Conservation (phyloP, 2,329 filamentous ascomycete species). For the Apiospora aurea region DNA sequence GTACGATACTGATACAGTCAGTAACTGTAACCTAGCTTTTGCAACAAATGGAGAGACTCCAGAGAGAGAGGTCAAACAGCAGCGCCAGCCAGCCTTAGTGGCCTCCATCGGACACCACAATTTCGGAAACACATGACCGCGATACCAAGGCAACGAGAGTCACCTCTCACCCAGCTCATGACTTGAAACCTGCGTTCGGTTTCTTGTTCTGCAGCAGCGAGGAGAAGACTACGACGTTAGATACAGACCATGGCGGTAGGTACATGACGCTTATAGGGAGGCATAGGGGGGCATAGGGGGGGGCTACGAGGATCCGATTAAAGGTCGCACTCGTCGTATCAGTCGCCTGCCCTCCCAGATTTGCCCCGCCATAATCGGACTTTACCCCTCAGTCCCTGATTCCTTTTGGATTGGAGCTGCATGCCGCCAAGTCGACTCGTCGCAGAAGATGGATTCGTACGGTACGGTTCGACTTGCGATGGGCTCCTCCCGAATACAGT, state of each 20-base stretch:
- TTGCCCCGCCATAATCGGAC: constrained; percentile 16
- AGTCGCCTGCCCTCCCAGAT: constrained; percentile 16
- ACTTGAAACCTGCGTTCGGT: constrained; percentile 12
- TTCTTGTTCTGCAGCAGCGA: constrained; percentile 6
- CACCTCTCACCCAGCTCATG: background rate
- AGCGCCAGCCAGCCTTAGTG: background rate
- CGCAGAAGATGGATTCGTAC: constrained; percentile 5
- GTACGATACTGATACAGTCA: too few species aligned
- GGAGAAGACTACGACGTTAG: constrained; percentile 1
- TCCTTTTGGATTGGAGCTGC: background rate
- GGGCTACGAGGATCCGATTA: background rate
- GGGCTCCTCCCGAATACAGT: background rate
- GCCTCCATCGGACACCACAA: background rate
- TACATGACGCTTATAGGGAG: constrained; percentile 16
- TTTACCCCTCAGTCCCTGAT: constrained; percentile 22
- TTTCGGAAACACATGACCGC: constrained; percentile 13
- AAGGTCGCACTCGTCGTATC: constrained; percentile 13
- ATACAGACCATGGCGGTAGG: background rate
- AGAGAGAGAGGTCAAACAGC: background rate
- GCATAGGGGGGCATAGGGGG: background rate
- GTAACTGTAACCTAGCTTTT: background rate
- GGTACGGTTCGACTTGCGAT: background rate
- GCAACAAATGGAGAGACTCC: too few species aligned
- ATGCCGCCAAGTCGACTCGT: background rate
- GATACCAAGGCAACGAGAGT: background rate